These are phyloP conservation scores for Penicillium thymicola DNA, from an alignment of 2,329 filamentous ascomycete species.

Conservation along the genomic window DNA sequence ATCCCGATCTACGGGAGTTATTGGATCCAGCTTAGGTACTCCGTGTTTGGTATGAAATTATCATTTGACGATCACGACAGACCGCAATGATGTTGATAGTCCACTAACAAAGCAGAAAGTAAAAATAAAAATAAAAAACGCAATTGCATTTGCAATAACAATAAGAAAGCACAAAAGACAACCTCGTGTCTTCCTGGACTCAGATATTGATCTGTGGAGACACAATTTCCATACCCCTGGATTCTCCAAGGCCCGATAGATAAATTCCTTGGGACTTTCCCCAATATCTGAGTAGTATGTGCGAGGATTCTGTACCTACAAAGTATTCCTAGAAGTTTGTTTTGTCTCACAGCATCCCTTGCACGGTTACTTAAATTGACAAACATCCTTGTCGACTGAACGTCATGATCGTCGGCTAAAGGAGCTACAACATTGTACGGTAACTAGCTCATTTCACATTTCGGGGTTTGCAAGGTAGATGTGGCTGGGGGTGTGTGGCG, in stretches of 20 bases:
- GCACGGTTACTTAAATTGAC: not conserved
- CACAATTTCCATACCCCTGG: not conserved
- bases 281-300: not conserved
- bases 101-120: not conserved
- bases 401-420: conserved; percentile 7
- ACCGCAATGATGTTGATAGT: not conserved
- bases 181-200: not conserved
- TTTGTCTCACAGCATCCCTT: not conserved
- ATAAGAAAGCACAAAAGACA: not conserved
- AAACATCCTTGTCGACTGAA: not conserved
- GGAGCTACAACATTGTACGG: not conserved
- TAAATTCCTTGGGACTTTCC: not conserved
- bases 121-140: not conserved
- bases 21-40: not conserved
- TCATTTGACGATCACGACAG: conserved; percentile 3
- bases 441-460: not conserved
- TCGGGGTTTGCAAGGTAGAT: not conserved
- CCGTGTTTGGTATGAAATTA: not conserved
- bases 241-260: not conserved
- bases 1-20: not conserved
- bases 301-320: not conserved
- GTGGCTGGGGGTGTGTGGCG: conserved; percentile 10
- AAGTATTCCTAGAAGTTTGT: not conserved
- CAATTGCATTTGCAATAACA: not conserved
- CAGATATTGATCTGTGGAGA: not conserved